Base-by-base conservation (phyloP, 768 basidiomycete genomes). In the Russula dissimulans region DNA sequence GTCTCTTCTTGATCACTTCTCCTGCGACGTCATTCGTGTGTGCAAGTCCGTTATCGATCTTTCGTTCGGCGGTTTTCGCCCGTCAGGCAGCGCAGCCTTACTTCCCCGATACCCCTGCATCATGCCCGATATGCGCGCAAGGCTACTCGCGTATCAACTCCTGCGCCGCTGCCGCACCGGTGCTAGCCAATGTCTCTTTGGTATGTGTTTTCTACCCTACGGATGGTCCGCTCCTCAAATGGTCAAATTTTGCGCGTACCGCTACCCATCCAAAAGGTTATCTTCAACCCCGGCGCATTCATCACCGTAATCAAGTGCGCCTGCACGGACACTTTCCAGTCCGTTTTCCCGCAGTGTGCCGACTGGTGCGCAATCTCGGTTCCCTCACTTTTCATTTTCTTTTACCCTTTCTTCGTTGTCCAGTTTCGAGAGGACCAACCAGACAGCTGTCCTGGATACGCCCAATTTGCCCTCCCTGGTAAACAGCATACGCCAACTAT, bases 261-360 rank as follows among this genome's bases (percentile, higher is more conserved):
- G 36, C 48, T 22, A 42, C 12, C 15, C 32, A 31, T 14, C 45
- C 38, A 26, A n/a, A 86, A 26, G 22, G 84, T 75, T 86, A 64
- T 77, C 86, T 81, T 81, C 65, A 84, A 85, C 62, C 85, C 85
- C 1, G 79, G 81, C 32, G 79, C 79, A 1, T 85, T 85, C 70
- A 74, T 85, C 62, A 76, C 79, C 65, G 75, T 83, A 47, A 84
- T 86, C 67, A 77, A 80, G 70, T 86, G 85, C 70, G 76, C 83
- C 5, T 87, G 86, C 67, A 73, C 77, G 3, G 75, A 78, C 48
- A 75, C 78, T 3, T 79, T 78, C 69, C 70, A 76, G 59, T 61
- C 70, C 51, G 70, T 69, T 10, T 78, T 79, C 71, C 84, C 84
- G 41, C 83, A 86, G 74, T 87, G 84, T 60, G 82, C 82, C 42